Evolutionary conservation across 768 basidiomycete genomes (phyloP), one percentile per base, ranked within the genome.

Genomic region (Lyophyllum atratum): DNA sequence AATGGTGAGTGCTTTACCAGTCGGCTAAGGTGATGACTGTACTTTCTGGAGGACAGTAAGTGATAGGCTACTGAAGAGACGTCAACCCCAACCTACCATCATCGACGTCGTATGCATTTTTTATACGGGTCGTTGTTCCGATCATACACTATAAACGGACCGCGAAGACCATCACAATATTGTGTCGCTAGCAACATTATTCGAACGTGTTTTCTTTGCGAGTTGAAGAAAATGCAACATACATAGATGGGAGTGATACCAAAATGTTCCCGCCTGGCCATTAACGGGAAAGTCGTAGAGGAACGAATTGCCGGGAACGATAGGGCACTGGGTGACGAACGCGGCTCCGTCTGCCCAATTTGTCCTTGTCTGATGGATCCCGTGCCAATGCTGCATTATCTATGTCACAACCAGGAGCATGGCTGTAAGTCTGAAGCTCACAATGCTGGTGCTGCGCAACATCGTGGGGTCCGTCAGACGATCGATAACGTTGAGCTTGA

Each of bases 151-250:
- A 76, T 63, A 7, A 76, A 44, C 2, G 68, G 63, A 4, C 76
- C 76, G 43, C 76, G 66, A n/a, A 76, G 60, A 0, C 77, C 77
- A 64, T 78, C 77, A 53, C 77, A 84, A 54, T 82, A 83, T 61
- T 40, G 39, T 2, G 39, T 40, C n/a, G 39, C 39, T 40, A n/a
- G n/a, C n/a, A 4, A 5, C 10, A 5, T 2, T 4, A 15, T n/a
- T n/a, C 19, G 11, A 40, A 14, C 15, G 9, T 39, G 4, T 39
- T 15, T 6, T 6, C 7, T 10, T 4, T 14, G 7, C n/a, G 5
- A 40, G 5, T 11, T 11, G 3, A 40, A 19, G 7, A 19, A 40
- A 19, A 40, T 15, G 39, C 14, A 8, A 37, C 34, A 4, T 19
- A 40, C 39, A 40, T 19, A 40, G 10, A 40, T 40, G 39, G 15